These are phyloP conservation scores for Capsicum chinense DNA, from an alignment of 257 asterid genomes.

Conservation along the genomic window DNA sequence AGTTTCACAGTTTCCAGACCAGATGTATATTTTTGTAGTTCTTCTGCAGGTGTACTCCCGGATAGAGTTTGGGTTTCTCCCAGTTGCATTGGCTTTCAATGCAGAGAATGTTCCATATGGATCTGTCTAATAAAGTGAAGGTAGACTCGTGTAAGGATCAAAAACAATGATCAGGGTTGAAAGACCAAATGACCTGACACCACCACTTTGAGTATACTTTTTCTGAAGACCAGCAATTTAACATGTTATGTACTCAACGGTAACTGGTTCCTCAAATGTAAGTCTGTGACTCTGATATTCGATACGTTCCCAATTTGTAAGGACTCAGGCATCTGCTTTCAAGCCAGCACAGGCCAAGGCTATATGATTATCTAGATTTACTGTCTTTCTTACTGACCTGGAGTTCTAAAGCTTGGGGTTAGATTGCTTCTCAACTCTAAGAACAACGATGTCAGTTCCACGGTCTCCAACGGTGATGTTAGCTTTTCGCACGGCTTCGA, in stretches of 20 bases:
- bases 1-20: slow-evolving; percentile 90
- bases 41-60: slow-evolving; percentile 90
- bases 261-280: slow-evolving; percentile 16
- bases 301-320: slow-evolving; percentile 8
- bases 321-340: too few relatives aligned
- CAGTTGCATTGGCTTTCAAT: slow-evolving; percentile 52
- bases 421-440: slow-evolving; percentile 78
- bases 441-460: too few relatives aligned
- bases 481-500: slow-evolving; percentile 95
- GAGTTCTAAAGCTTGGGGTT: slow-evolving; percentile 96
- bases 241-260: slow-evolving; percentile 93
- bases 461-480: slow-evolving; percentile 93
- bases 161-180: slow-evolving; percentile 95
- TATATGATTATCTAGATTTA: slow-evolving; percentile 76
- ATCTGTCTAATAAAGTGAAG: slow-evolving; percentile 91
- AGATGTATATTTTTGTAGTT: slow-evolving; percentile 81
- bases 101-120: slow-evolving; percentile 98
- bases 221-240: slow-evolving; percentile 99
- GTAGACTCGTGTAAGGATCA: slow-evolving; percentile 83
- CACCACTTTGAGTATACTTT: slow-evolving; percentile 98
- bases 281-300: too few relatives aligned
- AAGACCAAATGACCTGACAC: slow-evolving; percentile 97
- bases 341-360: too few relatives aligned
- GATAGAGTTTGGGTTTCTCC: slow-evolving; percentile 72
- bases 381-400: slow-evolving; percentile 95